Percentiles rank a stretch among this genome's conserved stretches.
Conservation (phyloP, 768 basidiomycete genomes). For the Psilocybe cyanescens region DNA sequence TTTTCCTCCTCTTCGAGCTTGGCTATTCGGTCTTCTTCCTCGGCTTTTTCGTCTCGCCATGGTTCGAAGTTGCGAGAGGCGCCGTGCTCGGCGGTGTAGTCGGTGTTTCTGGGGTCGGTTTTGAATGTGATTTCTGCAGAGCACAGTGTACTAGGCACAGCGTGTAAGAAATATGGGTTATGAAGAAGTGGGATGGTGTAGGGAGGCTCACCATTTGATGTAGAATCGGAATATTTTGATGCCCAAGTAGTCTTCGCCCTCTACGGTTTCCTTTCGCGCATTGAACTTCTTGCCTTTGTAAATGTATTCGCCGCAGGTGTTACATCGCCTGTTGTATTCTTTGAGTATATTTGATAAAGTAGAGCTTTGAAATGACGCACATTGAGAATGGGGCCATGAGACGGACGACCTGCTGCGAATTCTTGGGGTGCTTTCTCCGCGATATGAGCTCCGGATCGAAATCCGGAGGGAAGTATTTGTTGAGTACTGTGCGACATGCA, state of each 20-base stretch:
- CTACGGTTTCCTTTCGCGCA: constrained; percentile 96
- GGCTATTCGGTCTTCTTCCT: constrained; percentile 82
- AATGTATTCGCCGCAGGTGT: constrained; percentile 97
- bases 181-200: constrained; percentile 1
- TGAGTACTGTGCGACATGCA: constrained; percentile 61
- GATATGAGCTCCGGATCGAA: constrained; percentile 98
- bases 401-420: constrained; percentile 96
- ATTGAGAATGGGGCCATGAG: constrained; percentile 99
- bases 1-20: constrained; percentile 92
- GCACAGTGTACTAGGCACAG: constrained; percentile 74
- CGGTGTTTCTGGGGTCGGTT: constrained; percentile 98
- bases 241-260: constrained; percentile 96
- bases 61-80: constrained; percentile 98
- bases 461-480: constrained; percentile 97
- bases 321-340: constrained; percentile 67
- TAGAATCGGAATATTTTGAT: constrained; percentile 97
- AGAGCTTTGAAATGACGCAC: constrained; percentile 42
- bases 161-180: constrained; percentile 11
- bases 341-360: neutral
- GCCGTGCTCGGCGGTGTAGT: constrained; percentile 93
- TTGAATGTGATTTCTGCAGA: constrained; percentile 99
- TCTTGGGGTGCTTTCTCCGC: constrained; percentile 86
- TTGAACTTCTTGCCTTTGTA: constrained; percentile 99
- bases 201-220: constrained; percentile 75
- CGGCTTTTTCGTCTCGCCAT: constrained; percentile 84